Evolutionary conservation across 2,329 filamentous ascomycete species (phyloP).

Genomic region (Neonectria punicea): DNA sequence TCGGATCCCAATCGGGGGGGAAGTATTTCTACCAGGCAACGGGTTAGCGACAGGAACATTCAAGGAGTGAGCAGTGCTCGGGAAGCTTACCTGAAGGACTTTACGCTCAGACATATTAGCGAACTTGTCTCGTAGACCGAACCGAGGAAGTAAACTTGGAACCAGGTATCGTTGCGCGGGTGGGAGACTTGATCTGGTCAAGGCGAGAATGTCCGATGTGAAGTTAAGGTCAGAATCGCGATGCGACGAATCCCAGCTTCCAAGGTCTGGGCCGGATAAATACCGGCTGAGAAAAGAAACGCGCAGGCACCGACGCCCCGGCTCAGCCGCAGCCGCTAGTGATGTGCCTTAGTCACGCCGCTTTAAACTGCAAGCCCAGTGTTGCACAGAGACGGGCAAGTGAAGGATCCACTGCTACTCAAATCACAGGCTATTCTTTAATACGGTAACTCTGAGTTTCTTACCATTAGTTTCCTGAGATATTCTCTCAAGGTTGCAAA

Average conservation of each 20-base stretch:
- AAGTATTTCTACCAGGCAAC: conserved; percentile 61
- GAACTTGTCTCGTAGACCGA: not conserved
- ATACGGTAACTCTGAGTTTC: no score
- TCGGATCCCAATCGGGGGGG: conserved; percentile 89
- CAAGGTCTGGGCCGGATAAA: conserved; percentile 8
- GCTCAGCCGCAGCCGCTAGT: no score
- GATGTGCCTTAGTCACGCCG: not conserved
- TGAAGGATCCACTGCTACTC: not conserved
- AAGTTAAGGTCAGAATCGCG: not conserved
- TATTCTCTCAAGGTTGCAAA: not conserved
- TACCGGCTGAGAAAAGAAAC: conserved; percentile 2
- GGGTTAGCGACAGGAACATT: not conserved
- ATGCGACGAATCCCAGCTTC: not conserved
- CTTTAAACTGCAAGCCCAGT: not conserved
- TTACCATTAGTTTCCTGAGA: no score
- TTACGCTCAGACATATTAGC: conserved; percentile 85
- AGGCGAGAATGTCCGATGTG: not conserved
- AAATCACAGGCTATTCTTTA: no score
- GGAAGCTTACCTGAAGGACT: conserved; percentile 63
- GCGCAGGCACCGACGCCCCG: not conserved
- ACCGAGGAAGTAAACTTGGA: not conserved
- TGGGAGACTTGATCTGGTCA: not conserved
- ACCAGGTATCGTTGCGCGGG: not conserved
- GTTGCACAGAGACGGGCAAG: not conserved
- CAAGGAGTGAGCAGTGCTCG: conserved; percentile 7